phyloP scores from a whole-genome alignment of 2,329 filamentous ascomycete species.

The Phialemoniopsis sp. region DNA sequence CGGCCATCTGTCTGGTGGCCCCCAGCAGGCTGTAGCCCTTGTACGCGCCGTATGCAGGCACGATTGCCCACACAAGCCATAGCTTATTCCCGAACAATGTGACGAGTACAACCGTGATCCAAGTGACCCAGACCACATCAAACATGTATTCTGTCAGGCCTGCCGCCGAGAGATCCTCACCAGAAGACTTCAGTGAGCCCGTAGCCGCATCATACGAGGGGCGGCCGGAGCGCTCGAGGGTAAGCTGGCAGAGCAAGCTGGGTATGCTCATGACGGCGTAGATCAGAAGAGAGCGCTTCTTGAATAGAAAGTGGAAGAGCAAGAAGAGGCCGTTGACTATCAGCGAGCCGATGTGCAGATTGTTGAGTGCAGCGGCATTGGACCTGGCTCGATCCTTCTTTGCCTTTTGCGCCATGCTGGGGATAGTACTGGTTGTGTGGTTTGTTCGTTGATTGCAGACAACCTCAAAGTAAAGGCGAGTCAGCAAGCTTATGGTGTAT shows the following conservation, averaged over 20 bases:
- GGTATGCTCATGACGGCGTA: slow-evolving; percentile 74
- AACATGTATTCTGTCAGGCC: slow-evolving; percentile 98
- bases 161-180: slow-evolving; percentile 82
- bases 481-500: too few species aligned
- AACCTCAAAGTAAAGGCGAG: too few species aligned
- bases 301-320: slow-evolving; percentile 63
- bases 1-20: slow-evolving; percentile 49
- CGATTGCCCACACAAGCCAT: slow-evolving; percentile 50
- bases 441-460: slow-evolving; percentile 1
- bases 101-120: slow-evolving; percentile 69
- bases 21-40: slow-evolving; percentile 50
- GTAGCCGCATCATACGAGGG: slow-evolving; percentile 65
- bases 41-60: slow-evolving; percentile 52
- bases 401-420: slow-evolving; percentile 56
- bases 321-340: slow-evolving; percentile 72
- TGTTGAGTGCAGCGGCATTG: slow-evolving; percentile 74
- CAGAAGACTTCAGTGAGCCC: slow-evolving; percentile 66
- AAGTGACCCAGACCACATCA: slow-evolving; percentile 93
- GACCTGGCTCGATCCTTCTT: slow-evolving; percentile 68
- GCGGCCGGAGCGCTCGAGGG: slow-evolving; percentile 79
- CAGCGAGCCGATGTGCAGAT: slow-evolving; percentile 74
- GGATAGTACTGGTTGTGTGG: not conserved
- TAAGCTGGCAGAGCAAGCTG: slow-evolving; percentile 74
- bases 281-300: slow-evolving; percentile 57
- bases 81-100: slow-evolving; percentile 77